Conservation (phyloP, 225 moss, liverwort and hornwort genomes). For the Takakia lepidozioides region DNA sequence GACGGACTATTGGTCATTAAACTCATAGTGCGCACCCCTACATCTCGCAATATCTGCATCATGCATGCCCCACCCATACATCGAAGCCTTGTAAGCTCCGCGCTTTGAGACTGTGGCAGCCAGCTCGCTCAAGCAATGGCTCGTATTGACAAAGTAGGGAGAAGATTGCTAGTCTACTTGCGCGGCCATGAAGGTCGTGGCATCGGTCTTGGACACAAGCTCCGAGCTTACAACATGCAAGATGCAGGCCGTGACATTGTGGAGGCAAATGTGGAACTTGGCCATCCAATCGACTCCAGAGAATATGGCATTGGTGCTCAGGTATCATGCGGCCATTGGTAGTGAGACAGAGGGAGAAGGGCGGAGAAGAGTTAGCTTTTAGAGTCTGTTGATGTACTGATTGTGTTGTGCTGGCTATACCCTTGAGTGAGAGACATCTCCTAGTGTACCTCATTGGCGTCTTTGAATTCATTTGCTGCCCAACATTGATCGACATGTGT, state of each 20-base stretch:
- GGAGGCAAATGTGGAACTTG: slow-evolving; percentile 83
- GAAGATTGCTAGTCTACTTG: slow-evolving; percentile 86
- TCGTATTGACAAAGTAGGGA: slow-evolving; percentile 66
- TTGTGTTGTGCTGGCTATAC: too few species aligned
- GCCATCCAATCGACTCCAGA: slow-evolving; percentile 88
- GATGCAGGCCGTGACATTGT: slow-evolving; percentile 91
- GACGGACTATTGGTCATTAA: slow-evolving; percentile 93
- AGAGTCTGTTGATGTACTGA: too few species aligned
- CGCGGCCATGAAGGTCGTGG: slow-evolving; percentile 95
- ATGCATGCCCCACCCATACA: too few species aligned
- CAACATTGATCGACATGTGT: too few species aligned
- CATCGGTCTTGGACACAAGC: slow-evolving; percentile 89
- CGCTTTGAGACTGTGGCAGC: slow-evolving; percentile 93
- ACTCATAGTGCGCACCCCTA: slow-evolving; percentile 75
- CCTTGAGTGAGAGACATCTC: too few species aligned
- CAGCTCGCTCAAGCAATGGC: slow-evolving; percentile 69
- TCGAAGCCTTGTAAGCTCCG: too few species aligned
- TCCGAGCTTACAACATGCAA: slow-evolving; percentile 92
- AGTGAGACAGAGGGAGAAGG: too few species aligned
- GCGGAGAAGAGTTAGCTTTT: too few species aligned
- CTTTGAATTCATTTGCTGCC: too few species aligned
- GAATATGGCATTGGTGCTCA: slow-evolving; percentile 96
- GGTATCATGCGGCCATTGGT: slow-evolving; percentile 29
- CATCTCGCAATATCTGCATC: slow-evolving; percentile 70
- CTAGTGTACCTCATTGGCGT: too few species aligned